Evolutionary conservation across 176 grass and related monocot species (phyloP), one percentile per base, ranked within the genome.

Genomic region (Avena insularis): DNA sequence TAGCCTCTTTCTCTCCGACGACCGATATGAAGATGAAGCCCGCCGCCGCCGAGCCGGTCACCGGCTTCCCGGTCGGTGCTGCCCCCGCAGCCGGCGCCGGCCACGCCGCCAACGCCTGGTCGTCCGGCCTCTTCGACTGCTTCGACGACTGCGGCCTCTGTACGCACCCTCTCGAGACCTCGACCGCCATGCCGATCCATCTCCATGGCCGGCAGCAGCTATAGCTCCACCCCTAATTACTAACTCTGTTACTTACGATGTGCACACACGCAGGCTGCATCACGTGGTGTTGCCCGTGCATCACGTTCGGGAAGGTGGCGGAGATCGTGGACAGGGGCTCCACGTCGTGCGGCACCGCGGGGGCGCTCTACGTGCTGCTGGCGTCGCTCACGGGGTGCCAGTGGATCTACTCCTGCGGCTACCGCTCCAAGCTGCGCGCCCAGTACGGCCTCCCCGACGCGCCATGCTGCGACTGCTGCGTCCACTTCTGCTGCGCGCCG

Each of bases 291-390:
- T 97, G 90, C 86, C 95, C 90, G 3, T 94, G 90, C 84, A 76
- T 97, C 61, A 92, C 90, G 23, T 94, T 97, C 70, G 92, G 86
- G 0, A 77, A 82, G 20, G n/a, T 95, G 3, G 95, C 95, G 12
- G 95, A 97, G 88, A 90, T 95, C 2, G 85, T 93, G n/a, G 95
- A 97, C 79, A 20, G 76, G 68, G 95, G 95, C 9, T 12, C 87
- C 17, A 74, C 89, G 67, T 89, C 92, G 49, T 93, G 94, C 80
- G 94, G 87, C 2, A 45, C 87, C 5, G 84, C 79, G 23, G 94
- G 81, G 0, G 88, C 75, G 25, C 58, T 94, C 2, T 97, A 94
- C 85, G 82, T n/a, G 54, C 29, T 97, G 76, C 40, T 97, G 16
- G 0, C 0, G 9, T 9, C 1, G 15, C 0, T 91, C 0, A 89